Base-by-base conservation (phyloP, 352 stramenopile species). In the Phytophthora tentaculata region DNA sequence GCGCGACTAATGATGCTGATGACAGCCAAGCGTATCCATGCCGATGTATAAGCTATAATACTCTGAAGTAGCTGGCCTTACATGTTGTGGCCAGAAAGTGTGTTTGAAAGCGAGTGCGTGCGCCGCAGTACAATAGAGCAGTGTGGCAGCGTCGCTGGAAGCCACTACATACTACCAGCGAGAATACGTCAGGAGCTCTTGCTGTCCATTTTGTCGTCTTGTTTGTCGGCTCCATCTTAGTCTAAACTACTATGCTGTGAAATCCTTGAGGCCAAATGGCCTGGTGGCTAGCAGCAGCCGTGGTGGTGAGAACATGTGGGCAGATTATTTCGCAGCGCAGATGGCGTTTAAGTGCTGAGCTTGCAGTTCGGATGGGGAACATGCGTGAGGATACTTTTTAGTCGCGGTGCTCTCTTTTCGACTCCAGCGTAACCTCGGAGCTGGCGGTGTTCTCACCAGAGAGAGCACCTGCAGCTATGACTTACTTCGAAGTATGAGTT, bases 151-250 rank as follows among this genome's bases (percentile, higher is more conserved):
- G 12, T 43, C 12, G 14, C 35, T 19, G 14, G 12, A 13, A n/a
- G 14, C 14, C 35, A 43, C 35, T 43, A 43, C 35, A n/a, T n/a
- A n/a, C n/a, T n/a, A n/a, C n/a, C n/a, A n/a, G n/a, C n/a, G n/a
- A n/a, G n/a, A n/a, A n/a, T n/a, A n/a, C n/a, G n/a, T n/a, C n/a
- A n/a, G n/a, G n/a, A n/a, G n/a, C n/a, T n/a, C n/a, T n/a, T n/a
- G n/a, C 6, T 39, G 32, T 39, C 32, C 32, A 39, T 14, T 10
- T 70, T 32, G 63, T 56, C 48, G 37, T 65, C 63, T 43, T 53
- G 49, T 61, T 65, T 71, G 50, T 70, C 37, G 20, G 17, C 19
- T 64, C 29, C 39, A 66, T 61, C 56, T 66, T 56, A 66, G 50
- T 64, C 45, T 35, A 48, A 17, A 24, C 54, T 16, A 52, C 16